Evolutionary conservation across 805 yeast genomes (phyloP), one percentile per base, ranked within the genome.

Genomic region (Lachancea sp.): DNA sequence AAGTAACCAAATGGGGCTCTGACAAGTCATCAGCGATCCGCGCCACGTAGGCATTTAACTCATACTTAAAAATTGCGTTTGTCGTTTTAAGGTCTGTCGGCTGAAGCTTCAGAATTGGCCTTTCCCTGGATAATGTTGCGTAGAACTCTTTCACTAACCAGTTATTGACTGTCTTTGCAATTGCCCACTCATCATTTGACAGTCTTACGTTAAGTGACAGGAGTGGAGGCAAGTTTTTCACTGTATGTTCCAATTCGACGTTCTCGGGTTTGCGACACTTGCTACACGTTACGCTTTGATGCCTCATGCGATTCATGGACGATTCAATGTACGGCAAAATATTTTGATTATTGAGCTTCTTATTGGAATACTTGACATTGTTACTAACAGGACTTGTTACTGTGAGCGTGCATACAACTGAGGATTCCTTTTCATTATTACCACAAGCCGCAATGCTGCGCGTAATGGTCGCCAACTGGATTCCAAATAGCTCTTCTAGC

Each of bases 101-200:
- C 11, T 47, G 49, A 3, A 55, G 48, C 23, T 66, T 67, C 40
- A 76, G 51, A 8, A 60, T 46, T 17, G 68, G 63, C 31, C 66
- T 64, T 22, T 65, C 64, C 22, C 63, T 65, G 17, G 65, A 60
- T 17, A 62, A 57, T 4, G 63, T 60, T 2, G 72, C 71, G 51
- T 71, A 79, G 55, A 82, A 82, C 46, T 72, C 80, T 2, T 78
- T 75, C 8, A 72, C 71, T 2, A 83, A 58, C 88, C 89, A 81
- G 22, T 72, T 70, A 36, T 69, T 67, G 21, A 66, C 68, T 36
- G 64, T 56, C 42, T 75, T 70, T 3, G 80, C 70, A 25, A 65
- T 60, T 31, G 68, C 69, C 67, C 76, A 70, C 40, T 81, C 85
- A 20, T 72, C 73, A 30, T 71, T 71, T 15, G 68, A 57, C 37